Conservation (phyloP, 352 stramenopile species). For the Pythium aquatile region DNA sequence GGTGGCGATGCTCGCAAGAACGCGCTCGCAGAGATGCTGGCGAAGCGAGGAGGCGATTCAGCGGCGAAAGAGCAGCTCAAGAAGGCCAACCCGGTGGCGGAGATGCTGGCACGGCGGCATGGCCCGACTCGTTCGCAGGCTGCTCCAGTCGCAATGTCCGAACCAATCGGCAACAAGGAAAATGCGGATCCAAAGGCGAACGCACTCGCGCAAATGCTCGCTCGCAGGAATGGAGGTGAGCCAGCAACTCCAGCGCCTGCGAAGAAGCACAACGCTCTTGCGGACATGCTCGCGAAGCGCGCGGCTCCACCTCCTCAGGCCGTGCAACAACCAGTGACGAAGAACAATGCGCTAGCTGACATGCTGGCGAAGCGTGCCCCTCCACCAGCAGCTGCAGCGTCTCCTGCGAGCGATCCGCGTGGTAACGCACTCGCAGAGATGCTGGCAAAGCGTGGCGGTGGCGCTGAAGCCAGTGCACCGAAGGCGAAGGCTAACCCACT, state of each 20-base stretch:
- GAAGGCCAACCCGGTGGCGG: constrained; percentile 8
- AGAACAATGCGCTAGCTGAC: constrained; percentile 35
- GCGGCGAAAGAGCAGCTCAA: constrained; percentile 10
- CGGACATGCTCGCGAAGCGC: constrained; percentile 21
- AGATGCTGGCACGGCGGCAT: constrained; percentile 16
- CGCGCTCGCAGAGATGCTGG: constrained; percentile 28
- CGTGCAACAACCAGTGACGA: constrained; percentile 14
- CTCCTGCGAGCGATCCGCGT: not conserved
- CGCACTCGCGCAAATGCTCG: constrained; percentile 35
- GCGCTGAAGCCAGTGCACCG: constrained; percentile 4
- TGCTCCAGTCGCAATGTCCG: not conserved
- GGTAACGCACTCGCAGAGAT: not conserved
- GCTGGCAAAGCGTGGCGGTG: constrained; percentile 15
- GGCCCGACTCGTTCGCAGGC: not conserved
- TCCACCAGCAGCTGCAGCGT: not conserved
- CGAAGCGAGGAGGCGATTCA: constrained; percentile 21
- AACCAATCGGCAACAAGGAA: constrained; percentile 6
- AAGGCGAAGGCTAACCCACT: constrained; percentile 17
- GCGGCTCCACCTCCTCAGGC: not conserved
- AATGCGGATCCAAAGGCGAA: constrained; percentile 14
- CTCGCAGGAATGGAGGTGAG: constrained; percentile 28
- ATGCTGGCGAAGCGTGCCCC: constrained; percentile 35
- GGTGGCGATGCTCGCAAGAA: constrained; percentile 15
- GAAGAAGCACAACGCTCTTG: constrained; percentile 31
- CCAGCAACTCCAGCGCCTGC: constrained; percentile 6